Percentiles rank a stretch among this genome's conserved stretches.
Conservation (phyloP, 345 rosid genomes). For the Eucalyptus marginata region DNA sequence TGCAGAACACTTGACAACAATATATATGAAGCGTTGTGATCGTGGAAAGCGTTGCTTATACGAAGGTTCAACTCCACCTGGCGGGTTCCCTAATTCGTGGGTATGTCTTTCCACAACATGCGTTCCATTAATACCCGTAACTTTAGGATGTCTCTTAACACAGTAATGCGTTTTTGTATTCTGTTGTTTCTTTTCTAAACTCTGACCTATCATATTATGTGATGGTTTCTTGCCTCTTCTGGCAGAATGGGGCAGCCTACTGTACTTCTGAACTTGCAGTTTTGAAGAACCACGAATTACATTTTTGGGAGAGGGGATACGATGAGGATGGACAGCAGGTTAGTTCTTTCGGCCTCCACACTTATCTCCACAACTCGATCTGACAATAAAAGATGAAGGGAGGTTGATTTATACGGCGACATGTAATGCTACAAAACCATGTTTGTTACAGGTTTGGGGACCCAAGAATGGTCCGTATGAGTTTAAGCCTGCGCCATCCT, state of each 20-base stretch:
- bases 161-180: neutral
- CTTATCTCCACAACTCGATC: neutral
- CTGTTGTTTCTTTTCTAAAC: neutral
- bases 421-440: neutral
- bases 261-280: conserved; percentile 81
- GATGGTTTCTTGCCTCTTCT: neutral
- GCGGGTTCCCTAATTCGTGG: conserved; percentile 85
- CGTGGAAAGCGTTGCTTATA: conserved; percentile 79
- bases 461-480: conserved; percentile 69
- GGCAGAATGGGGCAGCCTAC: conserved; percentile 63
- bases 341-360: neutral
- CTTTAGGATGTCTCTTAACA: neutral
- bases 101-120: conserved; percentile 11
- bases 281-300: conserved; percentile 75
- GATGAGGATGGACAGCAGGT: conserved; percentile 82
- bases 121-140: neutral
- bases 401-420: neutral
- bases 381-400: neutral
- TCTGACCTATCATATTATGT: neutral
- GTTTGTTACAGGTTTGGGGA: conserved; percentile 68
- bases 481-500: conserved; percentile 63
- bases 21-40: conserved; percentile 60
- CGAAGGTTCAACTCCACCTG: conserved; percentile 77
- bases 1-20: conserved; percentile 73
- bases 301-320: conserved; percentile 84